Base-by-base conservation (phyloP, 2,329 filamentous ascomycete genomes). In the Seiridium cupressi region DNA sequence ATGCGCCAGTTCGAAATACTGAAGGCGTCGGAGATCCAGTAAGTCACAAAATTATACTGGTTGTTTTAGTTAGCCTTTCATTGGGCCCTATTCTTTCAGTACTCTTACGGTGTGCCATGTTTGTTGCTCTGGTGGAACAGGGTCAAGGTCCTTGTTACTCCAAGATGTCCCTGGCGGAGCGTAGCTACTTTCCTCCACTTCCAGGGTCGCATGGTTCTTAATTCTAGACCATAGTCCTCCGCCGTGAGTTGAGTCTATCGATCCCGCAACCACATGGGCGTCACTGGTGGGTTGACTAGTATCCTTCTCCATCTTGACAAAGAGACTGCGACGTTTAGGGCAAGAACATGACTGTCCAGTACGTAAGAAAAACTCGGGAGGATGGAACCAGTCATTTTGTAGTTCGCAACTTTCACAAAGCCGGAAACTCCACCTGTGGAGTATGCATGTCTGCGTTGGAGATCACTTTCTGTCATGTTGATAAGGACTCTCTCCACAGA, bases 1-100 rank as follows among this genome's bases (percentile, higher is more conserved):
- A 65, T 63, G 31, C 62, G 55, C 64, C 63, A 66, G 48, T 64
- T 66, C 7, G 58, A 61, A 31, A 65, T 61, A 3, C 55, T 56
- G 35, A 67, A 65, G 18, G 63, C 61, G 47, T 67, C 64, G 10
- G 63, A 65, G 13, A 66, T 66, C 65, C 64, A 66, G 54, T 67
- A 67, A 10, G 59, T 61, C 9, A 61, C 55, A 48, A 61, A 61
- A 40, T 61, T 60, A 35, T 48, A 51, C 53, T 48, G 18, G 47
- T 18, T 5, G 31, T 40, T 18, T 26, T 13, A 2, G n/a, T 57
- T 57, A 57, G 54, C 31, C 34, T 35, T 32, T 5, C 34, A 3
- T 4, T 3, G 8, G 32, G 6, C 3, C 3, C 32, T 6, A 3
- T 26, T 3, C 35, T n/a, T 3, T 13, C 8, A 38, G 8, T 3